These are phyloP conservation scores for Luvunga scandens DNA, from an alignment of 345 rosid genomes.

Conservation along the genomic window DNA sequence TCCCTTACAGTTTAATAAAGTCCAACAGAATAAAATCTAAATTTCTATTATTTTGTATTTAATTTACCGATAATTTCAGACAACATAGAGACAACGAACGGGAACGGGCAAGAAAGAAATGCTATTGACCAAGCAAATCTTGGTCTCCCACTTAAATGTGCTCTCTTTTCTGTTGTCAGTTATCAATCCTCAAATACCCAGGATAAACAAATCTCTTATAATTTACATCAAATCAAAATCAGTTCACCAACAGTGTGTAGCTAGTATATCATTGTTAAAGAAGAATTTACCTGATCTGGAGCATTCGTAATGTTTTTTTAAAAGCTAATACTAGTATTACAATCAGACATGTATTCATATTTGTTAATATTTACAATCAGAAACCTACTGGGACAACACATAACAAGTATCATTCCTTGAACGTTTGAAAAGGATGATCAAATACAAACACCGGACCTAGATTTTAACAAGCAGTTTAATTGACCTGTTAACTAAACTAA, in stretches of 20 bases:
- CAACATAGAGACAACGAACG: not conserved
- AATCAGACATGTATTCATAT: too few relatives aligned
- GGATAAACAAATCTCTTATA: not conserved
- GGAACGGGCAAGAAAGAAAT: not conserved
- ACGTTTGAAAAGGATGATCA: too few relatives aligned
- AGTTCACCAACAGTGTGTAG: not conserved
- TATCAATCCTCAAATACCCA: not conserved
- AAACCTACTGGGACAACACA: too few relatives aligned
- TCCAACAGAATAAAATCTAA: not conserved
- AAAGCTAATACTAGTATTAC: too few relatives aligned
- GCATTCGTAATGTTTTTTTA: not conserved
- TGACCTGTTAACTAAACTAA: too few relatives aligned
- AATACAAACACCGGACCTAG: too few relatives aligned
- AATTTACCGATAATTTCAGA: not conserved
- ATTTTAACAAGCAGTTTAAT: too few relatives aligned
- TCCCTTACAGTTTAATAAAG: not conserved
- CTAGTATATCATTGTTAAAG: not conserved
- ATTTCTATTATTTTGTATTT: not conserved
- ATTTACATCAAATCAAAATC: not conserved
- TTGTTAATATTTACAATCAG: too few relatives aligned
- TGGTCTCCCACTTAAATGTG: too few relatives aligned
- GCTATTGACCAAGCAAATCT: too few relatives aligned
- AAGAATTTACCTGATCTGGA: not conserved
- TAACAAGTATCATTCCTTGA: not conserved
- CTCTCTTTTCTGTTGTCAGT: too few relatives aligned